Base-by-base conservation (phyloP, 441 rosid species). In the Raphanus hybrid region DNA sequence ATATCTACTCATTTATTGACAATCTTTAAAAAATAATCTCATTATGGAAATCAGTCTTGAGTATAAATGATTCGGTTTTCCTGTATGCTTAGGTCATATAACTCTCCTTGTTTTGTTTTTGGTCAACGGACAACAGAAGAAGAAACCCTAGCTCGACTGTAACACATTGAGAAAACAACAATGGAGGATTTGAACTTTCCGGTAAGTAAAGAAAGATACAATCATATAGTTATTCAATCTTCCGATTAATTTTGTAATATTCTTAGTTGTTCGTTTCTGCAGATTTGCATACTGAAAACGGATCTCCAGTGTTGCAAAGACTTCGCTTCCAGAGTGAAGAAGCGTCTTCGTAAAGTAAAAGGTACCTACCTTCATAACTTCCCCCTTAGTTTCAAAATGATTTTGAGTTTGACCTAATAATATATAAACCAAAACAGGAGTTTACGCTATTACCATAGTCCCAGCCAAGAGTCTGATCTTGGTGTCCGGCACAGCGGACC, bases 371-470 rank as follows among this genome's bases (percentile, higher is more conserved):
- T 3, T 29, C 26, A 29, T 3, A 29, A 29, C 34, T 29, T 29
- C 34, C 34, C 34, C 5, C 5, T 29, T 5, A 23, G 26, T 29
- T 29, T 29, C 34, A 29, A 29, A 29, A 29, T 29, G 34, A 29
- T 29, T 20, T 29, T 4, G 34, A 29, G 5, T 29, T 29, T 29
- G 34, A 29, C 34, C 34, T 29, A 29, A 29, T 29, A 29, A 29
- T 29, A 29, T 29, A 29, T 29, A 29, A 29, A 29, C 34, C 34
- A 29, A 29, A 57, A 60, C 59, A 71, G 76, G 76, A 43, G 73
- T 77, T 65, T 66, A 77, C 34, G 73, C 76, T 29, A 66, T 71
- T 20, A 71, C 57, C 73, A 66, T 77, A 32, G 71, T 32, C 27
- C 76, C 76, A 0, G n/a, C 8, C 1, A 71, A 71, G 7, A 72